Conservation (phyloP, 371 early-diverging fungal genomes). For the Lichtheimia ramosa region DNA sequence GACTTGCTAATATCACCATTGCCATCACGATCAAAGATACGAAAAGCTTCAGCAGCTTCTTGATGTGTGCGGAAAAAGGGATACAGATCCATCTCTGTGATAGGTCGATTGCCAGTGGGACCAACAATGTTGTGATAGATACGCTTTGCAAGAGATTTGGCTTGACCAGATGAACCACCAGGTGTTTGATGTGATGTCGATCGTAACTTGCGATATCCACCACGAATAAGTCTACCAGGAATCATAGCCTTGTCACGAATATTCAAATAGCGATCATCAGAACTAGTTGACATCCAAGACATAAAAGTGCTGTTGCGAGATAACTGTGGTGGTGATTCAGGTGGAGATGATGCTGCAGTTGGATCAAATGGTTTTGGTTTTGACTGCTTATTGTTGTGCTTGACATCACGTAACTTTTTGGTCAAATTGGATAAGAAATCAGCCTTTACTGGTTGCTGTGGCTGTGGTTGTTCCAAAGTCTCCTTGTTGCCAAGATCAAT, state of each 20-base stretch:
- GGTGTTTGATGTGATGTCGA: conserved; percentile 4
- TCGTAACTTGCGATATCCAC: conserved; percentile 7
- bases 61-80: conserved; percentile 59
- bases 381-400: conserved; percentile 2
- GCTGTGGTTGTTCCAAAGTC: not conserved
- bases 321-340: conserved; percentile 8
- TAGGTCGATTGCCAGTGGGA: conserved; percentile 31
- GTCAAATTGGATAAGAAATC: conserved; percentile 8
- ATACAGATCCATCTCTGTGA: conserved; percentile 53
- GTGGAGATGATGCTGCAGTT: conserved; percentile 1
- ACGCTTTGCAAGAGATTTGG: conserved; percentile 50
- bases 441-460: not conserved
- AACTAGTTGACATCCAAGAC: not conserved
- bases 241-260: conserved; percentile 15
- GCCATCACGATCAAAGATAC: conserved; percentile 70
- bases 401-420: conserved; percentile 8
- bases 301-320: conserved; percentile 9
- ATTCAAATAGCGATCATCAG: conserved; percentile 1
- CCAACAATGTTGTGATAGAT: conserved; percentile 50
- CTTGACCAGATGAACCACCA: conserved; percentile 31
- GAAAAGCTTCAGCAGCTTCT: conserved; percentile 71
- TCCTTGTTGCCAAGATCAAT: conserved; percentile 5
- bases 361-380: not conserved
- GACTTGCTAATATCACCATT: conserved; percentile 66
- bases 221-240: conserved; percentile 15